Base-by-base conservation (phyloP, 176 grass and related monocot species). In the Zizania latifolia region DNA sequence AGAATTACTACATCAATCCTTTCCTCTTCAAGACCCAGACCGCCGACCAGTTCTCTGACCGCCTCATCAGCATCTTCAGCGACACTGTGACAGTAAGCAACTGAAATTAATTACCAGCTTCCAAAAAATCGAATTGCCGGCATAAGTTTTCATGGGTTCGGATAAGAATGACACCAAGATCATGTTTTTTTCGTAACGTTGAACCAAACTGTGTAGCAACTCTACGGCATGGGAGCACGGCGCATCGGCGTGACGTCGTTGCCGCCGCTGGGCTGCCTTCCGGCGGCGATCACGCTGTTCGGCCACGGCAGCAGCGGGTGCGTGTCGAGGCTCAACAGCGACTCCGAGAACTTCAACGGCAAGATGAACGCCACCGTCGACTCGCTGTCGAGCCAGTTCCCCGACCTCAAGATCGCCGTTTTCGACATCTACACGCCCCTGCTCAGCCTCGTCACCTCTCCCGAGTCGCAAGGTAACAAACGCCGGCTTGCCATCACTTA, bases 1-100 rank as follows among this genome's bases (percentile, higher is more conserved):
- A 99, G 79, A 99, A 99, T 77, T 99, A 99, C 82, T 99, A 99
- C 72, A 92, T 94, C 58, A 99, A 99, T 43, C 95, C 95, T 35
- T 36, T 81, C 0, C 91, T 99, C 72, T 78, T 65, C 86, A 92
- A 99, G 77, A 79, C 70, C 5, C 86, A 94, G 56, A 86, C 95
- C 3, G 82, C 89, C 31, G 87, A 77, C 67, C 71, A 99, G 36
- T 99, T 88, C 75, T 83, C 91, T 5, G 72, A 93, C 62, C 70
- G 77, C 48, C 89, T 99, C 17, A 30, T 99, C 31, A 17, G 35
- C 78, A 94, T 92, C 76, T 99, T 92, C 76, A 10, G 28, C 19
- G 74, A 80, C 72, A 88, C 86, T 0, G 79, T 89, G 6, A 58
- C 87, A 71, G 94, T 97, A 32, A 65, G 63, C 44, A 6, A 5